phyloP scores from a whole-genome alignment of 2,329 filamentous ascomycete species.

The Cladosporium sp. region DNA sequence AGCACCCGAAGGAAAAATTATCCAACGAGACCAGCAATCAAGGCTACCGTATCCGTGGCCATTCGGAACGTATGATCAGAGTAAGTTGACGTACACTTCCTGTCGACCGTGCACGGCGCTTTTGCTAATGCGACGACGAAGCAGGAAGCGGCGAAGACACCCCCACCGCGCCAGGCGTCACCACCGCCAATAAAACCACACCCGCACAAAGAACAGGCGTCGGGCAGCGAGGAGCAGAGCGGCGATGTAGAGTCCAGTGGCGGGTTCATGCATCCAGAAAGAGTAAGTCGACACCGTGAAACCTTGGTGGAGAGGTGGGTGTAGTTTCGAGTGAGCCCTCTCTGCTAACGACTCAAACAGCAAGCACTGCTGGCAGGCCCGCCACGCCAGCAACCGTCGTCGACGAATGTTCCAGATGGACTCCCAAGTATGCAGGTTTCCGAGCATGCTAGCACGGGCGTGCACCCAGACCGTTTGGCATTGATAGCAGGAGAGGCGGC shows the following conservation, averaged over 20 bases:
- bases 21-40: not conserved
- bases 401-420: not conserved
- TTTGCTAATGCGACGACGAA: not conserved
- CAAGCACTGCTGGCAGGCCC: not conserved
- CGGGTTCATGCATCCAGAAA: not conserved
- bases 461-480: slow-evolving; percentile 2
- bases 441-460: not conserved
- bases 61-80: not conserved
- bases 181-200: not conserved
- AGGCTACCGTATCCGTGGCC: not conserved
- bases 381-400: not conserved
- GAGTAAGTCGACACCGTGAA: not conserved
- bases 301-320: not conserved
- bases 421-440: not conserved
- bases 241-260: not conserved
- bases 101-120: not conserved
- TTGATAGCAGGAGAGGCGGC: not conserved
- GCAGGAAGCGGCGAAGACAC: not conserved
- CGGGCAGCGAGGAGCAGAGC: not conserved
- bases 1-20: not conserved
- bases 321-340: not conserved
- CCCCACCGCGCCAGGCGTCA: not conserved
- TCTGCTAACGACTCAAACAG: not conserved
- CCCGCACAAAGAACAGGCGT: not conserved
- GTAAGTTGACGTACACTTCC: not conserved